Conservation (phyloP, 208 protist genomes). For the Wallacemonas rigidus region DNA sequence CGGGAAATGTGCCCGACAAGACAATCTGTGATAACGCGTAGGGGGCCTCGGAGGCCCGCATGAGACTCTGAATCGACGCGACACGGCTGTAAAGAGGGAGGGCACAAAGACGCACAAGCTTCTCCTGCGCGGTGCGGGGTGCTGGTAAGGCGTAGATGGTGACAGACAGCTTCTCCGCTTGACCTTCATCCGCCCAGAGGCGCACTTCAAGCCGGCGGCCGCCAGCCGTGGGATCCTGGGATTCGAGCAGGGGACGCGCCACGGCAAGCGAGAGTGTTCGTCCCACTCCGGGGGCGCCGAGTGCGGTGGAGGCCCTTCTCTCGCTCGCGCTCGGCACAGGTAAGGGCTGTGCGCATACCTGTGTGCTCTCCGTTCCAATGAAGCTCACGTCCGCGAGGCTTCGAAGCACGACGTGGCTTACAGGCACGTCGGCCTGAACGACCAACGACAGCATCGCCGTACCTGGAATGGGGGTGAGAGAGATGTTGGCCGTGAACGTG, state of each 20-base stretch:
- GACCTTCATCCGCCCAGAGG: conserved; percentile 63
- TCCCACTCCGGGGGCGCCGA: neutral
- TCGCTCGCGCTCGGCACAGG: neutral
- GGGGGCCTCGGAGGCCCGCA: conserved; percentile 25
- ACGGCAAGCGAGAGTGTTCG: conserved; percentile 22
- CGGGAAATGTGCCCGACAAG: conserved; percentile 49
- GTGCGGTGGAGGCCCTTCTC: neutral
- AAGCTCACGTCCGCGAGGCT: conserved; percentile 46
- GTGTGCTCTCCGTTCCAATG: conserved; percentile 37
- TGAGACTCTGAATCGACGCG: conserved; percentile 23
- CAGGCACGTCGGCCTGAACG: conserved; percentile 58
- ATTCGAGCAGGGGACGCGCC: conserved; percentile 23
- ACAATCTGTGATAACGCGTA: conserved; percentile 49
- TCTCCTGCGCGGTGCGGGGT: conserved; percentile 77
- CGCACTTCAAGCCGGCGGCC: conserved; percentile 43
- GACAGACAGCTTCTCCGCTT: conserved; percentile 42
- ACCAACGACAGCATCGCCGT: conserved; percentile 57
- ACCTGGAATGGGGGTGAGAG: conserved; percentile 47
- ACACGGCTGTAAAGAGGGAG: conserved; percentile 75
- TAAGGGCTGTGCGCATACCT: conserved; percentile 32
- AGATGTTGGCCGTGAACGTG: conserved; percentile 59
- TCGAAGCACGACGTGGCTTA: conserved; percentile 55
- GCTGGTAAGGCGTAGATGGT: conserved; percentile 46
- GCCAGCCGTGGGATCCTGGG: conserved; percentile 25
- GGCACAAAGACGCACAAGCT: conserved; percentile 52